Base-by-base conservation (phyloP, 768 basidiomycete genomes). In the Termitomyces sp. region DNA sequence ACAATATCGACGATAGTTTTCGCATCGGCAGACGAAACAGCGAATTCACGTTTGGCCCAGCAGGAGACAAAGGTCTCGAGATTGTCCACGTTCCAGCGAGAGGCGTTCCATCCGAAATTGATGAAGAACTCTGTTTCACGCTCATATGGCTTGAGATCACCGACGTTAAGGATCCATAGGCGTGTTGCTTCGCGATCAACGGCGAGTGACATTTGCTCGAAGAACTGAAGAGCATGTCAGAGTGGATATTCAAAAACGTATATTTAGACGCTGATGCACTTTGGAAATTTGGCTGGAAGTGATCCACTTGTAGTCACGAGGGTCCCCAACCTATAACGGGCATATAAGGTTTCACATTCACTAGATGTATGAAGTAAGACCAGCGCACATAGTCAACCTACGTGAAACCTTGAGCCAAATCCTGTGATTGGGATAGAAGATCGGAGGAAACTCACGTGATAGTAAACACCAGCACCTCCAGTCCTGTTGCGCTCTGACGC, bases 91-190 rank as follows among this genome's bases (percentile, higher is more conserved):
- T 74, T 76, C 81, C 83, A 90, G 14, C 74, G 67, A 0, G 82
- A 73, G 0, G 81, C 68, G 62, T 90, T 79, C 77, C 81, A 89
- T 3, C 80, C 87, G 45, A 80, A 79, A 16, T 71, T 75, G 62
- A 90, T 70, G 77, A 86, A 89, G 68, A 85, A 87, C 62, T 88
- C 86, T 32, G 76, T 84, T 52, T 85, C 81, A 52, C 86, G 80
- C 62, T 90, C 88, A 60, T 85, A 85, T 2, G 86, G 87, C 67
- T 89, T 89, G 52, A 90, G 70, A 62, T 89, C 87, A 16, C 88
- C 88, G 55, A 90, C 87, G 66, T 89, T 90, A 55, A 90, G 68
- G 45, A 90, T 79, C 86, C 86, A 88, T 47, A 90, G 71, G 16
- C 75, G 74, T 13, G 74, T 79, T 8, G 85, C 85, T 28, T 83